Conservation (phyloP, 2,329 filamentous ascomycete species). For the Berkeleyomyces basicola region DNA sequence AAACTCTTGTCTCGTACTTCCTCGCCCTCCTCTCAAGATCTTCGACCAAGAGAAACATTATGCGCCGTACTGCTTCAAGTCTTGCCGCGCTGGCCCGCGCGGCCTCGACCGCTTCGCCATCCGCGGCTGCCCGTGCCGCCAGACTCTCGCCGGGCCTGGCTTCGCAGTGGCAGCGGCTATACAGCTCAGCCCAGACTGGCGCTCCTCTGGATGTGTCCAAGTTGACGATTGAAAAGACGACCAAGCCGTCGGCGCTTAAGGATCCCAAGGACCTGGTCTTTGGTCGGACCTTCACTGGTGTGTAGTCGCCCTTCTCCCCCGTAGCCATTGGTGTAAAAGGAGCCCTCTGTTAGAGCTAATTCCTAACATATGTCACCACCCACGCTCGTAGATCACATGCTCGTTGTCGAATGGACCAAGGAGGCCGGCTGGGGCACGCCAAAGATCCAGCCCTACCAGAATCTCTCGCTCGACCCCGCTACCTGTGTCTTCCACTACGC, state of each 20-base stretch:
- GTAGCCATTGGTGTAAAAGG: no score
- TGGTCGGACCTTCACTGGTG: slow-evolving; percentile 79
- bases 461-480: slow-evolving; percentile 87
- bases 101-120: background rate
- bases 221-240: slow-evolving; percentile 58
- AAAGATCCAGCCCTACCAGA: slow-evolving; percentile 83
- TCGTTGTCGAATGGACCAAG: slow-evolving; percentile 83
- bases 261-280: slow-evolving; percentile 76
- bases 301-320: slow-evolving; percentile 10
- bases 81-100: slow-evolving; percentile 6
- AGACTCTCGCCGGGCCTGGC: background rate
- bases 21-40: background rate
- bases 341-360: background rate
- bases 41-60: background rate
- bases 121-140: background rate
- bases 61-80: slow-evolving; percentile 11
- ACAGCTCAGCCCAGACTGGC: slow-evolving; percentile 32
- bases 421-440: slow-evolving; percentile 68
- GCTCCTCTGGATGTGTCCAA: slow-evolving; percentile 57
- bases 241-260: slow-evolving; percentile 54
- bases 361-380: background rate
- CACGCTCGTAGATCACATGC: slow-evolving; percentile 70
- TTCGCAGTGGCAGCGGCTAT: slow-evolving; percentile 6
- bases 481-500: slow-evolving; percentile 98
- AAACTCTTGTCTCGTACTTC: background rate